phyloP scores from a whole-genome alignment of 176 grass and related monocot genomes.

The Paspalum vaginatum region DNA sequence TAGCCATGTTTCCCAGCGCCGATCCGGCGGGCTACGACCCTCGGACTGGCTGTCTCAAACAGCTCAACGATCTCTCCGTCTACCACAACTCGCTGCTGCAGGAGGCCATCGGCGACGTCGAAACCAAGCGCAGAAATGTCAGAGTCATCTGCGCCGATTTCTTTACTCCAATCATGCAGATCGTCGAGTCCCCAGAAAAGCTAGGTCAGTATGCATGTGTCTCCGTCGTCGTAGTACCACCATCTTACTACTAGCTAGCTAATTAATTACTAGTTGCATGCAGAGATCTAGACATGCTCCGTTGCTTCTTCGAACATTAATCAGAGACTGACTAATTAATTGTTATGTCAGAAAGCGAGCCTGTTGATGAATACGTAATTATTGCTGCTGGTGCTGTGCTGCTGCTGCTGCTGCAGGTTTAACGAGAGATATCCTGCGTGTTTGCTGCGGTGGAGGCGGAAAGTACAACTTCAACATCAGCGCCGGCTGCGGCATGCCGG shows the following conservation, averaged over 20 bases:
- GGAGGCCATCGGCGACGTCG: neutral
- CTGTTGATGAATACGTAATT: neutral
- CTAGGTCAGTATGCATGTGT: neutral
- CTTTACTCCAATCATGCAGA: slow-evolving; percentile 39
- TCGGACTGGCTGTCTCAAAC: slow-evolving; percentile 53
- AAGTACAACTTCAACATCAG: slow-evolving; percentile 58
- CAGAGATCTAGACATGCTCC: no score
- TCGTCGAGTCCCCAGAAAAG: slow-evolving; percentile 3
- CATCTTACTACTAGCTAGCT: no score
- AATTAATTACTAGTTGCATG: no score
- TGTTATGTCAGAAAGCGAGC: neutral
- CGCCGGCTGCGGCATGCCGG: slow-evolving; percentile 36
- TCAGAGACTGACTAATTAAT: no score
- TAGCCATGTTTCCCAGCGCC: slow-evolving; percentile 28
- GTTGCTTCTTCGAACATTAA: no score
- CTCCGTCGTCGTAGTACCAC: neutral
- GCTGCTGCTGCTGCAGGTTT: slow-evolving; percentile 49
- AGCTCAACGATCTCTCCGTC: slow-evolving; percentile 46
- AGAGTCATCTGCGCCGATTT: slow-evolving; percentile 58
- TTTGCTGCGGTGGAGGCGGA: slow-evolving; percentile 55
- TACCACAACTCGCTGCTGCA: slow-evolving; percentile 57
- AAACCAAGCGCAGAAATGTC: neutral
- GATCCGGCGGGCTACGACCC: slow-evolving; percentile 42
- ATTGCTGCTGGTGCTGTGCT: no score
- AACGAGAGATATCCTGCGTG: slow-evolving; percentile 32